phyloP scores from a whole-genome alignment of 1,284 basidiomycete genomes.

The Trichosporon inkin region DNA sequence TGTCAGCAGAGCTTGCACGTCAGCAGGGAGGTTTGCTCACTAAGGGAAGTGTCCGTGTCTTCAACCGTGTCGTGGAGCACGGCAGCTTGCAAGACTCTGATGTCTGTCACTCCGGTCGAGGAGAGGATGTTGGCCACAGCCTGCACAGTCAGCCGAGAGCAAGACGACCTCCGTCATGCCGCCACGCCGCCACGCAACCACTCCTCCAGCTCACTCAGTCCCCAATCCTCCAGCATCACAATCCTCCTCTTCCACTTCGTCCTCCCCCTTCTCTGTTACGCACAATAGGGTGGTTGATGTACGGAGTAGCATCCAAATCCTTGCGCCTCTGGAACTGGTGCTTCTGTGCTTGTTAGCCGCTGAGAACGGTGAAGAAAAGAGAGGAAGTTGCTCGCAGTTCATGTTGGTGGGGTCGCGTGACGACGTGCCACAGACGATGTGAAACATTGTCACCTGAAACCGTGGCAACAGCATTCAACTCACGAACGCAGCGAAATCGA shows the following conservation, averaged over 20 bases:
- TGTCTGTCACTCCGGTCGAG: constrained; percentile 43
- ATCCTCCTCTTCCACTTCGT: too few relatives aligned
- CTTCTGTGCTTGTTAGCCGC: constrained; percentile 31
- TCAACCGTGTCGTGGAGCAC: constrained; percentile 52
- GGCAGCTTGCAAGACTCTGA: constrained; percentile 47
- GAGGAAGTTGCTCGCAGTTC: background rate
- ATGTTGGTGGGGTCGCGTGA: background rate
- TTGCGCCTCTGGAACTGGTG: constrained; percentile 50
- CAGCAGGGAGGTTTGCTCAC: constrained; percentile 22
- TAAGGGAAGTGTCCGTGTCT: constrained; percentile 48
- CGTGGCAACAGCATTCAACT: constrained; percentile 19
- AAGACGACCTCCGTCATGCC: background rate
- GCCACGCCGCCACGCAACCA: too few relatives aligned
- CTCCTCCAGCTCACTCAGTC: background rate
- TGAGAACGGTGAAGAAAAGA: too few relatives aligned
- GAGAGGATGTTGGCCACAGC: constrained; percentile 48
- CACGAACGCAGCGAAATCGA: constrained; percentile 49
- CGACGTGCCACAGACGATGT: background rate
- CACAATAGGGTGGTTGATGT: constrained; percentile 50
- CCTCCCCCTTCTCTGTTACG: constrained; percentile 1
- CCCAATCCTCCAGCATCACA: too few relatives aligned
- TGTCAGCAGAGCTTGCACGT: background rate
- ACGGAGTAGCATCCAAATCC: constrained; percentile 48
- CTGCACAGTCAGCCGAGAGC: constrained; percentile 18
- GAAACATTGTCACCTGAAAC: background rate